Evolutionary conservation across 225 moss, liverwort and hornwort species (phyloP), one percentile per base, ranked within the genome.

Genomic region (Marchantia polymorpha): DNA sequence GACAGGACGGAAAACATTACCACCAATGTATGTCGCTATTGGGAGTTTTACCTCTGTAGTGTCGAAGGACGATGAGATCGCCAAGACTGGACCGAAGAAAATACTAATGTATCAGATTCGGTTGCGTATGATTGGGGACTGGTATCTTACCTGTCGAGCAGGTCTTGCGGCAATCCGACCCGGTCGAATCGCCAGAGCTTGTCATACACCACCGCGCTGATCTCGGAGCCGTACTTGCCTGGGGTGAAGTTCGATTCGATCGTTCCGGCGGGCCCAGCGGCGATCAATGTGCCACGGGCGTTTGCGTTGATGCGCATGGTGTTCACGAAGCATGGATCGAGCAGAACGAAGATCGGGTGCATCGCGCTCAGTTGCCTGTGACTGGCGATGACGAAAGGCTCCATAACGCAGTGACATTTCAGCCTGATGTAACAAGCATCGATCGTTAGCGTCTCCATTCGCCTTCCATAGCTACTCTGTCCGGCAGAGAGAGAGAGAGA

Each of bases 301-400:
- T 68, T 47, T 22, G 86, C 86, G 65, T 90, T 90, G 66, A 87
- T 90, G 83, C 86, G 87, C 52, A 90, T 51, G 7, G 87, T 91
- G 76, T 73, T 26, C 60, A 31, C 84, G 65, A 69, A 89, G 78
- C 85, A 85, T 3, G 87, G 89, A 2, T 80, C 82, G 82, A 88
- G 70, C 49, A 89, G 63, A 8, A 82, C 85, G 84, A 82, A 79
- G 0, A 87, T 69, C 0, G 91, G 91, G 77, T 91, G 91, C 74
- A 91, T 29, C 77, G 82, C 84, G 79, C 91, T 91, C 20, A 91
- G 75, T 51, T 80, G 81, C 0, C 91, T 85, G 60, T 89, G 87
- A 7, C 85, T 68, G 16, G 81, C 8, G 17, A 91, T 86, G 52
- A 91, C 83, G 47, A 76, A 69, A 10, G 91, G 79, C 70, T 91